A percentile compares a stretch with the other conserved stretches of the same genome.
Evolutionary conservation across 2,329 filamentous ascomycete species (phyloP).

Genomic region (Akanthomyces dipterigenus): DNA sequence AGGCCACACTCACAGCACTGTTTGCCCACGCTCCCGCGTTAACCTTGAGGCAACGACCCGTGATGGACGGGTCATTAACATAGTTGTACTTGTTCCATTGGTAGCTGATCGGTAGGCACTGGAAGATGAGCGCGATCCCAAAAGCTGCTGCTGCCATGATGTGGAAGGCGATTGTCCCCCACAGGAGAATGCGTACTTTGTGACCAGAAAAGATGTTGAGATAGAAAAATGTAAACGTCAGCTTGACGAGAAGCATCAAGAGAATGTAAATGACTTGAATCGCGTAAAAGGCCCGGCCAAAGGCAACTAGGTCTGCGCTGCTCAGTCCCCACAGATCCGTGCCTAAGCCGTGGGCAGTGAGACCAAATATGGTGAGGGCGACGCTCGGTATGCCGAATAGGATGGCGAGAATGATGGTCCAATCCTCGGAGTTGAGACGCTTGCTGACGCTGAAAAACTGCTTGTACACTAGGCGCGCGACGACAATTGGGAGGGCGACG

Average conservation of each 20-base stretch:
- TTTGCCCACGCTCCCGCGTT: constrained; percentile 40
- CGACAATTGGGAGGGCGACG: constrained; percentile 23
- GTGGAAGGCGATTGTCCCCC: constrained; percentile 29
- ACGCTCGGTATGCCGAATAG: constrained; percentile 23
- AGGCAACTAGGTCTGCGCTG: constrained; percentile 30
- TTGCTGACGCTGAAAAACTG: constrained; percentile 25
- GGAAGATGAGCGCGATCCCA: constrained; percentile 33
- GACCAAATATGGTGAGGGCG: constrained; percentile 23
- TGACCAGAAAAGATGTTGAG: constrained; percentile 38
- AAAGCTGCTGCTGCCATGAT: constrained; percentile 29
- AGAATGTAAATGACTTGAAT: constrained; percentile 34
- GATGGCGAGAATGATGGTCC: constrained; percentile 23
- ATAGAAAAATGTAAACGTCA: constrained; percentile 44
- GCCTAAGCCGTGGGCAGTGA: constrained; percentile 33
- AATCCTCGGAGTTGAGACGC: constrained; percentile 30
- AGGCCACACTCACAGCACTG: constrained; percentile 37
- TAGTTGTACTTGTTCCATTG: constrained; percentile 43
- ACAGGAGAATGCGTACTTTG: constrained; percentile 29
- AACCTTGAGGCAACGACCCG: constrained; percentile 38
- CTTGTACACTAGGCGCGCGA: constrained; percentile 30
- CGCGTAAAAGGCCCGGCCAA: constrained; percentile 33
- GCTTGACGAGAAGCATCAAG: constrained; percentile 34
- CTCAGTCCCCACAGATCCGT: constrained; percentile 38
- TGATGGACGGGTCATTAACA: constrained; percentile 20
- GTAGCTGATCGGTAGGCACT: constrained; percentile 39